Evolutionary conservation across 805 yeast genomes (phyloP).

Genomic region (Candida sanyiensis): DNA sequence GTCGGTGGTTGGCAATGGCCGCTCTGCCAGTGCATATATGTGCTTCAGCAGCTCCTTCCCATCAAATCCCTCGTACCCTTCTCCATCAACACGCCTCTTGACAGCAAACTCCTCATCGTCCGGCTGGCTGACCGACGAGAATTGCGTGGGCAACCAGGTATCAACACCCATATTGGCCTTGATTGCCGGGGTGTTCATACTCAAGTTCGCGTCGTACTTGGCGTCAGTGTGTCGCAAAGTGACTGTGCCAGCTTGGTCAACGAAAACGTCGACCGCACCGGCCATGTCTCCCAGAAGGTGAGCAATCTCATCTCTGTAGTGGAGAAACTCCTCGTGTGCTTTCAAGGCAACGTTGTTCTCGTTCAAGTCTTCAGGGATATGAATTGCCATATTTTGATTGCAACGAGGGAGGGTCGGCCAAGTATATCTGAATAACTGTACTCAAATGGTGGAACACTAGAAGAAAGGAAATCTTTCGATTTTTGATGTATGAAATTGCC

Average conservation of each 20-base stretch:
- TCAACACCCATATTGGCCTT: neutral
- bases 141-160: neutral
- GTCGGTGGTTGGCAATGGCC: neutral
- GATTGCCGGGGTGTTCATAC: neutral
- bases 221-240: neutral
- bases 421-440: too few relatives aligned
- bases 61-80: neutral
- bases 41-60: neutral
- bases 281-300: neutral
- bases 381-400: too few relatives aligned
- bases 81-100: neutral
- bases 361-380: neutral
- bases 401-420: too few relatives aligned
- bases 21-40: neutral
- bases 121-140: neutral
- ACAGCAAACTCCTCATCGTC: neutral
- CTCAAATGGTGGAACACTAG: too few relatives aligned
- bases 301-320: neutral
- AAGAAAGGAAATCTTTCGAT: too few relatives aligned
- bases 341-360: neutral
- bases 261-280: neutral
- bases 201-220: neutral
- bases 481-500: too few relatives aligned
- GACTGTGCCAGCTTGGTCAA: neutral
- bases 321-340: neutral